Conservation (phyloP, 2,329 filamentous ascomycete genomes). For the Trichoderma polysporum region DNA sequence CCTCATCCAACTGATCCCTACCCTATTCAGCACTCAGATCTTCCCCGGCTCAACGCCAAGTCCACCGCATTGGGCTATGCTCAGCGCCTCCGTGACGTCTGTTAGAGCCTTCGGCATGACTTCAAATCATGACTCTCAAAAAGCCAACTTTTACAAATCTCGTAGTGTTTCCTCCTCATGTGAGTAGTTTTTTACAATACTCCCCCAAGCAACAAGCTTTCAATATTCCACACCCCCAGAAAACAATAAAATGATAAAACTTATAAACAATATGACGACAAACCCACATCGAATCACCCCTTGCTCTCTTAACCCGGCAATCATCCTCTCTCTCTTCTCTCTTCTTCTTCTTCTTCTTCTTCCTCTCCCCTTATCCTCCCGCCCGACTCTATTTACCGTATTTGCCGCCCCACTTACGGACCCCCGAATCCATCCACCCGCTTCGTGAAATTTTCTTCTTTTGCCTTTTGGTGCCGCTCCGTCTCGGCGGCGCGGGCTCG, state of each 20-base stretch:
- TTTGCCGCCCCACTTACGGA: constrained; percentile 12
- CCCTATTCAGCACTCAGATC: neutral
- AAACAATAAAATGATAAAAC: too few species aligned
- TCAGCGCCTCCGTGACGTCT: constrained; percentile 3
- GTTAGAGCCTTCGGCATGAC: neutral
- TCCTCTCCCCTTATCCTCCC: neutral
- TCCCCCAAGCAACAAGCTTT: too few species aligned
- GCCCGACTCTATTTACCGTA: neutral
- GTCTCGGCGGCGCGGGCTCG: constrained; percentile 23
- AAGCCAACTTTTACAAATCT: neutral
- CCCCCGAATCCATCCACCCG: neutral
- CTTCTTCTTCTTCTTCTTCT: neutral
- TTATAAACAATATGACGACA: too few species aligned
- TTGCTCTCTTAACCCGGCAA: neutral
- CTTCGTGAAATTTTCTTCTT: neutral
- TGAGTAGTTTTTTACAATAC: too few species aligned
- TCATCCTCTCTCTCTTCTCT: neutral
- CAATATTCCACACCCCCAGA: too few species aligned
- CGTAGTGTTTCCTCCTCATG: neutral
- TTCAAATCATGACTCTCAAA: too few species aligned
- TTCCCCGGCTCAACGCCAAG: constrained; percentile 12
- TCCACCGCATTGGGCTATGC: neutral
- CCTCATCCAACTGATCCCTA: neutral
- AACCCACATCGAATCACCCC: too few species aligned
- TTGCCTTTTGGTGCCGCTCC: constrained; percentile 22